Base-by-base conservation (phyloP, 345 rosid genomes). In the Barbarea vulgaris region DNA sequence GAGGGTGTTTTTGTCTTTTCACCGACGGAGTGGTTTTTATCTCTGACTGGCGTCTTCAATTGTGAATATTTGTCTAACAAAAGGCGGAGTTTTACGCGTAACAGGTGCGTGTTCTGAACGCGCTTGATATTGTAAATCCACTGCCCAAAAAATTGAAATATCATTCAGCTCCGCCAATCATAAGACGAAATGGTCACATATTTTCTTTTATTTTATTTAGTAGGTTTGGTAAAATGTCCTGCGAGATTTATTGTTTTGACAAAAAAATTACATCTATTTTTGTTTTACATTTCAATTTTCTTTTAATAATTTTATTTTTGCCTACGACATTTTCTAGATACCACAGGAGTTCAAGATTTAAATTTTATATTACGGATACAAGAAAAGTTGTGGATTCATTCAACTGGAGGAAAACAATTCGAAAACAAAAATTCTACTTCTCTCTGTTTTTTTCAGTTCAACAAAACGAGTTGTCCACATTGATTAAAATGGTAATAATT, bases 1-100 rank as follows among this genome's bases (percentile, higher is more conserved):
- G 69, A 72, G 81, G 81, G 81, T 78, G 22, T 13, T 66, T 56
- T 50, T 1, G 81, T 78, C 81, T 59, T 65, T 58, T 31, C 14
- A 0, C 0, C 0, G 10, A 7, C 51, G 46, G 67, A 70, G 72
- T 64, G 67, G 80, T 73, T 70, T 73, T 70, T 39, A 21, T 70
- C 67, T 64, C 72, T 63, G 67, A 64, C 76, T 67, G 62, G 55
- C 53, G 41, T 44, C 74, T 54, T 56, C 64, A 7, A 57, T 69
- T 13, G 46, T 75, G 74, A 59, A 59, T 75, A 50, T 75, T 67
- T 66, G 69, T 68, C 63, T 41, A 28, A 14, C 50, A 67, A 39
- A 59, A 0, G 33, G 14, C 6, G 5, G 55, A 76, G 37, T 48
- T 31, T 59, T 31, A 69, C 56, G 57, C 79, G 69, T 76, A 0